phyloP scores from a whole-genome alignment of 495 filamentous ascomycete species.

The Xylaria nigripes region DNA sequence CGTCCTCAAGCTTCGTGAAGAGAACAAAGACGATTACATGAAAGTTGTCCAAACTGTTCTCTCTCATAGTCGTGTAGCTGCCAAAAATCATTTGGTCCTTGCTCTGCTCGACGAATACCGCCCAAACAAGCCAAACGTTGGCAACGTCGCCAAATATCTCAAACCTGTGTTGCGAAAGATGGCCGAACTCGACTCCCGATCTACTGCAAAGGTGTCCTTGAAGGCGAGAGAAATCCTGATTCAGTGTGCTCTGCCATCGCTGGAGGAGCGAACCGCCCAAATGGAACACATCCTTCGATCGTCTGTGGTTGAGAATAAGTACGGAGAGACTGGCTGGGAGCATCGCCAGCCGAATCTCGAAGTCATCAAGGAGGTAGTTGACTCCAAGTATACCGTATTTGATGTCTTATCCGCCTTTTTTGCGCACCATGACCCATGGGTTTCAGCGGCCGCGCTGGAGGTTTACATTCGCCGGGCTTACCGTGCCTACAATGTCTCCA shows the following conservation, averaged over 20 bases:
- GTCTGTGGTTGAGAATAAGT: slow-evolving; percentile 91
- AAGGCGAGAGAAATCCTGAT: slow-evolving; percentile 96
- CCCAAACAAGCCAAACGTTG: slow-evolving; percentile 84
- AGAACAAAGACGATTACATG: slow-evolving; percentile 84
- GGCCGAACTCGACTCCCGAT: slow-evolving; percentile 82
- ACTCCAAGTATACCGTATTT: slow-evolving; percentile 97
- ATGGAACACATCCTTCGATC: slow-evolving; percentile 99
- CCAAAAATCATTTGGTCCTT: slow-evolving; percentile 90
- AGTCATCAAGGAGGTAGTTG: slow-evolving; percentile 90
- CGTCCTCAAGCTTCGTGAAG: slow-evolving; percentile 85
- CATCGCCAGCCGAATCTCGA: slow-evolving; percentile 84
- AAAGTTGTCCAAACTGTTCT: slow-evolving; percentile 81
- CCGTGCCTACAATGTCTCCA: slow-evolving; percentile 84
- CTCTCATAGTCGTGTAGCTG: slow-evolving; percentile 82
- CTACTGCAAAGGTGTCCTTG: slow-evolving; percentile 89
- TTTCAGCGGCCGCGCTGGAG: slow-evolving; percentile 86
- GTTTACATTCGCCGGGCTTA: slow-evolving; percentile 96
- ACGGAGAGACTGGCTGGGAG: slow-evolving; percentile 95
- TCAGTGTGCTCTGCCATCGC: slow-evolving; percentile 88
- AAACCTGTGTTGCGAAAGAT: slow-evolving; percentile 73
- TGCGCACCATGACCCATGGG: slow-evolving; percentile 87
- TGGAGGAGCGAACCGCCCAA: slow-evolving; percentile 88
- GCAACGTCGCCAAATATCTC: slow-evolving; percentile 83
- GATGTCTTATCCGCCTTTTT: slow-evolving; percentile 95
- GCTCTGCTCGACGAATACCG: slow-evolving; percentile 91